Base-by-base conservation (phyloP, 2,329 filamentous ascomycete species). In the Didymosphaeria variabile region DNA sequence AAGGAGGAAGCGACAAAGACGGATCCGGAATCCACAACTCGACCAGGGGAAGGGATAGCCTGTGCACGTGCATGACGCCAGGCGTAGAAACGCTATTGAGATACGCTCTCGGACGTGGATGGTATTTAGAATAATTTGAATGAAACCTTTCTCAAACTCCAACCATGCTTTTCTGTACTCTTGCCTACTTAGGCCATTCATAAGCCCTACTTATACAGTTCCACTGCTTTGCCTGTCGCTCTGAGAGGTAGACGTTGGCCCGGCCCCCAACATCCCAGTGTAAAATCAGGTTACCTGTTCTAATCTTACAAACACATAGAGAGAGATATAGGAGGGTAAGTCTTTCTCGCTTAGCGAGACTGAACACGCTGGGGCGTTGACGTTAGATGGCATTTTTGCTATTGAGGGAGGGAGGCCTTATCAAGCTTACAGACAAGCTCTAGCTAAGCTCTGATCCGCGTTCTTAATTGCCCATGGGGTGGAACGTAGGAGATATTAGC, bases 1-100 rank as follows among this genome's bases (percentile, higher is more conserved):
- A 52, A 56, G 36, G 47, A 54, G 23, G 31, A 51, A 57, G 46
- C 38, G 59, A 62, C 53, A 31, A 58, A 45, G 46, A 51, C 40
- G 65, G 62, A 67, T 67, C 65, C 60, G 65, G 65, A 51, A 67
- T 67, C 63, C 61, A 53, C 29, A 53, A 45, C 38, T 45, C 53
- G 52, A 52, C 40, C 29, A 46, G 42, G 60, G 57, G 59, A 47
- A 50, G 42, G 38, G 26, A 40, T 19, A 32, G 26, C n/a, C 34
- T 59, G 38, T 13, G 44, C 45, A 31, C 34, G 34, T 34, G n/a
- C 55, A 31, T 9, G 12, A n/a, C 19, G 42, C 45, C 55, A 47
- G 23, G 36, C 29, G 47, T 12, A 5, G 34, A 53, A 31, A 36
- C 6, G 19, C 23, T 26, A 57, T 49, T 46, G 57, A 59, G 57